Base-by-base conservation (phyloP, 2,329 filamentous ascomycete genomes). In the Fusarium virguliforme region DNA sequence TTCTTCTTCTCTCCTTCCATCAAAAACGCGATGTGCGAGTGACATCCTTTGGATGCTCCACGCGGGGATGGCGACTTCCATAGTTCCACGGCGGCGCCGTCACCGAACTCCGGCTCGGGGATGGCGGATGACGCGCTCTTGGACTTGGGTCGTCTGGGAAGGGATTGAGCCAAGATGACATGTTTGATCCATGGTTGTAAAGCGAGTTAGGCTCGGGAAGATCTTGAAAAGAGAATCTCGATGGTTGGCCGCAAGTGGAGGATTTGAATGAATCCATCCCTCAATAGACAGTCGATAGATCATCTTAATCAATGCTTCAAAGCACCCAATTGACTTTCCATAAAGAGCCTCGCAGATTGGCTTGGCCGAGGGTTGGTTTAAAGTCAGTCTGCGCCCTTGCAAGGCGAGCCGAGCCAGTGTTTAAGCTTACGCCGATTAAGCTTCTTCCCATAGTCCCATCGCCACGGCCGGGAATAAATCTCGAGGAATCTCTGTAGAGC, bases 291-390 rank as follows among this genome's bases (percentile, higher is more conserved):
- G 38, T 38, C n/a, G 15, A 18, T 46, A 18, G 18, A 24, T 38
- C 26, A 60, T 68, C 51, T 46, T 9, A 40, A 60, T 41, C 15
- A 24, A n/a, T 28, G 37, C n/a, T 18, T 35, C 30, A 3, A 40
- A 71, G 48, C 64, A 71, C 57, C 60, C 56, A 60, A 71, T 71
- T 5, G 13, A 13, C 40, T 9, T 50, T 13, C 22, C 40, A 8
- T 6, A n/a, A 12, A 26, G 8, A 1, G 1, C 34, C 26, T 10
- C 48, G 48, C 26, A 7, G 22, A 28, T n/a, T 38, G 24, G 15
- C n/a, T 15, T 48, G 43, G 10, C 56, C 22, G n/a, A 37, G 40
- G 38, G 30, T 9, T 8, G 9, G 41, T 46, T 24, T 15, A 34
- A 24, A 30, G 24, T 24, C 22, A 24, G 22, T 24, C 22, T 28